A percentile compares a stretch with the other conserved stretches of the same genome.
phyloP scores from a whole-genome alignment of 2,329 filamentous ascomycete species.

The Monosporascus ibericus region DNA sequence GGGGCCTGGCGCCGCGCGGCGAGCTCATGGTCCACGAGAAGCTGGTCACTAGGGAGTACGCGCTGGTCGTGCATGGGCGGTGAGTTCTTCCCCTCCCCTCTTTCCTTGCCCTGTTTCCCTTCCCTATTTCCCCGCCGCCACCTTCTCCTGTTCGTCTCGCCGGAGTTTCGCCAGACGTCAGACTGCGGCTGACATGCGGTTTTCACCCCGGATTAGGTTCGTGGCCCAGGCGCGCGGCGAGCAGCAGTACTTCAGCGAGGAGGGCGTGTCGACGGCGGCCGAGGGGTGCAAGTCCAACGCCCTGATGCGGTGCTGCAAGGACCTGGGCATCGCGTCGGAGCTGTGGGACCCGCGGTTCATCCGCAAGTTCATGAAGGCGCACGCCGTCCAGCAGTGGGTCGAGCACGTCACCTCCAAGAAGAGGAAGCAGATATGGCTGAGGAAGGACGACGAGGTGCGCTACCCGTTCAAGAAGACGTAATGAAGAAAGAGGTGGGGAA shows the following conservation, averaged over 20 bases:
- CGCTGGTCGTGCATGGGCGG: conserved; percentile 81
- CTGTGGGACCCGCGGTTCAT: conserved; percentile 95
- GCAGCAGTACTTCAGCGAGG: conserved; percentile 85
- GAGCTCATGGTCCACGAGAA: conserved; percentile 80
- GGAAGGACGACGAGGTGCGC: conserved; percentile 71
- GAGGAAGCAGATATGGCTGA: conserved; percentile 79
- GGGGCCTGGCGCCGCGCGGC: conserved; percentile 85
- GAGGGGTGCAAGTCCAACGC: conserved; percentile 98
- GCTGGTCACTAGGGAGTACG: conserved; percentile 84
- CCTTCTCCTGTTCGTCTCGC: neutral
- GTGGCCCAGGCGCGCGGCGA: conserved; percentile 91
- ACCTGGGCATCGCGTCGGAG: conserved; percentile 88
- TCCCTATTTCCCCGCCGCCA: neutral
- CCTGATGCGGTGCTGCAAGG: conserved; percentile 97
- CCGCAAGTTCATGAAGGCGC: conserved; percentile 67
- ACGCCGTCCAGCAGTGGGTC: conserved; percentile 78
- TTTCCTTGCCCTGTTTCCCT: neutral
- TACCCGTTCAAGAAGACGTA: conserved; percentile 49
- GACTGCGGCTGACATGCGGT: no score
- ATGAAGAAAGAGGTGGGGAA: neutral
- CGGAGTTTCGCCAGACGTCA: neutral
- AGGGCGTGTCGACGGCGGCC: conserved; percentile 86
- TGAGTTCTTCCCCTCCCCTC: conserved; percentile 37
- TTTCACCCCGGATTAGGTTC: conserved; percentile 48
- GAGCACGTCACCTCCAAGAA: conserved; percentile 85